Conservation (phyloP, 805 yeast genomes). For the Metschnikowia baotianmanensis region DNA sequence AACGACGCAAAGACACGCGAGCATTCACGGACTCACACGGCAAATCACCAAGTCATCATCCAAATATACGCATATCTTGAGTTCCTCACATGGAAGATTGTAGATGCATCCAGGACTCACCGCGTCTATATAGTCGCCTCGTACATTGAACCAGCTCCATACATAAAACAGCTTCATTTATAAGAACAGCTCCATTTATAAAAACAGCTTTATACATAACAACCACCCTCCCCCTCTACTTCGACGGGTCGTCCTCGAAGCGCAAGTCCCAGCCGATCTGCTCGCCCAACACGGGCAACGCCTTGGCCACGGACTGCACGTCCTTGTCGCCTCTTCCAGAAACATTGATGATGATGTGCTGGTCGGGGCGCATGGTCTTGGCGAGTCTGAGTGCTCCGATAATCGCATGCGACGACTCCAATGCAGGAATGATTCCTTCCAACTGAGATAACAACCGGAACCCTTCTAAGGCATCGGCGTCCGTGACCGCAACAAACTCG, state of each 20-base stretch:
- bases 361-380: constrained; percentile 70
- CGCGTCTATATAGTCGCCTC: too few relatives aligned
- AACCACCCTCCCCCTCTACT: constrained; percentile 15
- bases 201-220: neutral
- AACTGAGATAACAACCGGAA: constrained; percentile 84
- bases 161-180: neutral
- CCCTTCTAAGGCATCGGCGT: constrained; percentile 91
- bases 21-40: too few relatives aligned
- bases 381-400: constrained; percentile 90
- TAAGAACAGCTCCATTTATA: neutral
- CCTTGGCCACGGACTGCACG: constrained; percentile 96
- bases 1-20: too few relatives aligned
- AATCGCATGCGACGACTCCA: constrained; percentile 96
- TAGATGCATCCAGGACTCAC: too few relatives aligned
- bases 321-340: constrained; percentile 99
- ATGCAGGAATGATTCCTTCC: constrained; percentile 98
- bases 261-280: constrained; percentile 94
- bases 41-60: too few relatives aligned
- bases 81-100: too few relatives aligned
- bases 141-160: neutral
- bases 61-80: too few relatives aligned
- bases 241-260: constrained; percentile 57
- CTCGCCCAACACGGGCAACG: constrained; percentile 85
- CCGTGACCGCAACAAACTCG: constrained; percentile 85
- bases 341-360: constrained; percentile 81